These are phyloP conservation scores for Colletotrichum agaves DNA, from an alignment of 2,329 filamentous ascomycete genomes.

Conservation along the genomic window DNA sequence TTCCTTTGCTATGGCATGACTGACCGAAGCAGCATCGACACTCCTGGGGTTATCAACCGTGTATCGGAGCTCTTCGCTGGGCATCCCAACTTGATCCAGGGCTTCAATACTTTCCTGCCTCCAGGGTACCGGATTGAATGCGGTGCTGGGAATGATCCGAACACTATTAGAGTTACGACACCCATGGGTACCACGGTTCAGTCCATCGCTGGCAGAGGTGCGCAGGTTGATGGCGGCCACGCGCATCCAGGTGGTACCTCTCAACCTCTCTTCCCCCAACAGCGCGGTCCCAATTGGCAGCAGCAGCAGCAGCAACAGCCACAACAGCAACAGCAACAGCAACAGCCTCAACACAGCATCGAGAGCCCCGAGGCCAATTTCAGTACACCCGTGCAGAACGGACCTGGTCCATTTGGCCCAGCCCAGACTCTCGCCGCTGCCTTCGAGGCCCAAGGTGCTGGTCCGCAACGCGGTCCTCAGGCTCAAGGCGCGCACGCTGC, in stretches of 20 bases:
- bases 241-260: conserved; percentile 48
- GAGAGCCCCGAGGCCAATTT: conserved; percentile 73
- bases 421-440: conserved; percentile 44
- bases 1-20: conserved; percentile 25
- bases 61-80: conserved; percentile 96
- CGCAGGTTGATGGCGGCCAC: conserved; percentile 57
- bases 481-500: conserved; percentile 48
- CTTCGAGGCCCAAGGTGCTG: conserved; percentile 45
- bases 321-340: conserved; percentile 33
- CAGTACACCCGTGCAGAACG: conserved; percentile 65
- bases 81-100: conserved; percentile 94
- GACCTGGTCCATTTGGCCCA: conserved; percentile 58
- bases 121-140: conserved; percentile 98
- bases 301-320: conserved; percentile 42
- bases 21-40: conserved; percentile 78
- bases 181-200: conserved; percentile 97
- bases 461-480: conserved; percentile 46
- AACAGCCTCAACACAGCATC: conserved; percentile 67
- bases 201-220: conserved; percentile 73
- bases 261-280: conserved; percentile 60
- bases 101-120: conserved; percentile 97
- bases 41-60: conserved; percentile 94
- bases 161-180: conserved; percentile 95
- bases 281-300: conserved; percentile 66
- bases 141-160: conserved; percentile 91